These are phyloP conservation scores for Trichoderma harzianum DNA, from an alignment of 2,329 filamentous ascomycete species.

Conservation along the genomic window DNA sequence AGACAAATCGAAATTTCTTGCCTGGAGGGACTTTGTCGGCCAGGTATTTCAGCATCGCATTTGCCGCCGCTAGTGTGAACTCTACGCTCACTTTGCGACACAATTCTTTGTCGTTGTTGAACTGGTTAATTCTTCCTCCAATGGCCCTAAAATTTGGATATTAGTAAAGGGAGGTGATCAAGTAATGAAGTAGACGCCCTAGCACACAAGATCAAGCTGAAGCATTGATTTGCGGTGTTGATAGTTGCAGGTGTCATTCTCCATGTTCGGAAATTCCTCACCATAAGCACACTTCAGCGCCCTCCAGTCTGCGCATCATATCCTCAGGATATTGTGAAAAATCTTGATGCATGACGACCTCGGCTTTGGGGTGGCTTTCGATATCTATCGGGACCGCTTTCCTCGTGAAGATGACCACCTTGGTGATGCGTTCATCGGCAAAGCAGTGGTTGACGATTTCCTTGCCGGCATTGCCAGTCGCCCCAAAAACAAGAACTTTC, in stretches of 20 bases:
- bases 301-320: constrained; percentile 37
- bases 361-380: constrained; percentile 45
- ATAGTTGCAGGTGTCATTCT: background rate
- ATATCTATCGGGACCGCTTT: constrained; percentile 43
- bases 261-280: constrained; percentile 34
- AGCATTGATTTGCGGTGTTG: background rate
- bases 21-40: constrained; percentile 29
- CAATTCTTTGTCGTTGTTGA: constrained; percentile 44
- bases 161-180: background rate
- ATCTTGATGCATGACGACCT: constrained; percentile 49
- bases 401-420: constrained; percentile 49
- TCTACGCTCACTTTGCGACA: constrained; percentile 54
- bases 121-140: constrained; percentile 42
- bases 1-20: constrained; percentile 41
- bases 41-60: constrained; percentile 45
- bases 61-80: constrained; percentile 58
- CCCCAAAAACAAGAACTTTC: constrained; percentile 58
- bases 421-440: constrained; percentile 46
- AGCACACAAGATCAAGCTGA: background rate
- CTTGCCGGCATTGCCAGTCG: constrained; percentile 55
- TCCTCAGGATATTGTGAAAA: constrained; percentile 49
- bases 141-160: constrained; percentile 34
- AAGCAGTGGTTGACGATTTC: constrained; percentile 53
- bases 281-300: constrained; percentile 64
- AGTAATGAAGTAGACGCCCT: background rate